phyloP scores from a whole-genome alignment of 2,329 filamentous ascomycete species.

The Akanthomyces uredinophilus region DNA sequence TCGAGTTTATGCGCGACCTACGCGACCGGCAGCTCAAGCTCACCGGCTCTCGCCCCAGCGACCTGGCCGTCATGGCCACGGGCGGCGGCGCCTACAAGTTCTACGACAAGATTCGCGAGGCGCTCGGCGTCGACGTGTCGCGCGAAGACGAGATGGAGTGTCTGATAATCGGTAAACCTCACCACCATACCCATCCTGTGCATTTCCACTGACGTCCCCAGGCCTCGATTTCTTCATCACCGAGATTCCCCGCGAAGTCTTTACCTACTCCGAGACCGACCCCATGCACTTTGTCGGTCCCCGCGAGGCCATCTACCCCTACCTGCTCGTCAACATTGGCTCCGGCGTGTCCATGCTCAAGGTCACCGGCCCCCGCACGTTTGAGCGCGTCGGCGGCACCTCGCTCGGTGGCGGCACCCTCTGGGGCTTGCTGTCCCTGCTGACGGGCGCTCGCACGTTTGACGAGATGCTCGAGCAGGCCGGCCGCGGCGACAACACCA shows the following conservation, averaged over 20 bases:
- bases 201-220: conserved; percentile 27
- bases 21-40: conserved; percentile 74
- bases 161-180: conserved; percentile 72
- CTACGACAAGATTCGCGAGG: conserved; percentile 83
- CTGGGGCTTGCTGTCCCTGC: conserved; percentile 86
- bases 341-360: conserved; percentile 97
- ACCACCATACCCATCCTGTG: background rate
- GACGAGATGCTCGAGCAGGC: conserved; percentile 95
- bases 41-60: conserved; percentile 65
- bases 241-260: conserved; percentile 94
- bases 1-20: conserved; percentile 83
- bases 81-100: conserved; percentile 96
- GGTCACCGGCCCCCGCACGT: conserved; percentile 82
- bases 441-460: conserved; percentile 92
- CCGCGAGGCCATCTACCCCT: conserved; percentile 81
- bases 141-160: conserved; percentile 99
- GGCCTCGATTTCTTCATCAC: conserved; percentile 98
- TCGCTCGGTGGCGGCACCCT: conserved; percentile 95
- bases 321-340: conserved; percentile 96
- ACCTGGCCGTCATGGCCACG: conserved; percentile 89
- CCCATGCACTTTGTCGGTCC: conserved; percentile 85
- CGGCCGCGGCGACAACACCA: conserved; percentile 83
- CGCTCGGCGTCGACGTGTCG: conserved; percentile 79
- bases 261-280: conserved; percentile 87
- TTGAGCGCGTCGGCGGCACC: conserved; percentile 87